These are phyloP conservation scores for Austroboletus niveus DNA, from an alignment of 1,284 basidiomycete species.

Conservation along the genomic window DNA sequence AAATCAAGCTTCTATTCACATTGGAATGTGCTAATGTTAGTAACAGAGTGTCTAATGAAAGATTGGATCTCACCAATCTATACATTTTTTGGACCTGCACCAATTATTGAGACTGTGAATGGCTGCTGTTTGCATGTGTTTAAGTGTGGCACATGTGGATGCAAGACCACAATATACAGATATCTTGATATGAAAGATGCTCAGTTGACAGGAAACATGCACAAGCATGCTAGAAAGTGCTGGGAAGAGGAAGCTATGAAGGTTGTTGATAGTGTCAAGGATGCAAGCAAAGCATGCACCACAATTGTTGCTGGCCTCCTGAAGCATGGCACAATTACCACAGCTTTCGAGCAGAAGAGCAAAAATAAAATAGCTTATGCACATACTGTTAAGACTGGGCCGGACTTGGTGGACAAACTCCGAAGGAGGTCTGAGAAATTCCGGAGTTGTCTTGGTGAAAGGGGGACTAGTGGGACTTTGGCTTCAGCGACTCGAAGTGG, in stretches of 20 bases:
- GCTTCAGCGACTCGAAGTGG: no score
- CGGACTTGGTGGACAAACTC: no score
- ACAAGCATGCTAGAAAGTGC: slow-evolving; percentile 33
- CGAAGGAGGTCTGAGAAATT: no score
- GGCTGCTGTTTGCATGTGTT: not conserved
- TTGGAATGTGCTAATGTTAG: no score
- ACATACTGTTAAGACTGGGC: no score
- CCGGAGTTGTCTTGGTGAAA: no score
- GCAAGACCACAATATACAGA: slow-evolving; percentile 19
- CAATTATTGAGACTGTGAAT: not conserved
- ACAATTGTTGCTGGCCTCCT: not conserved
- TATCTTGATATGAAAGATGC: not conserved
- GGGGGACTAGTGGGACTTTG: no score
- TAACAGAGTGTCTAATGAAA: not conserved
- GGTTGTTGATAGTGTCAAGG: no score
- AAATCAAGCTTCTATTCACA: no score
- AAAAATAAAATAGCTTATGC: not conserved
- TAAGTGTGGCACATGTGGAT: slow-evolving; percentile 1
- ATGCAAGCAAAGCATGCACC: no score
- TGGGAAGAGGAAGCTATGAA: slow-evolving; percentile 31
- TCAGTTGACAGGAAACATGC: slow-evolving; percentile 7
- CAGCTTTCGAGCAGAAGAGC: not conserved
- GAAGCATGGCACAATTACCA: not conserved
- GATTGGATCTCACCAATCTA: slow-evolving; percentile 7
- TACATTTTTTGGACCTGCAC: slow-evolving; percentile 3